A percentile compares a stretch with the other conserved stretches of the same genome.
phyloP scores from a whole-genome alignment of 148 eudicot species.

The Fagopyrum homotropicum region DNA sequence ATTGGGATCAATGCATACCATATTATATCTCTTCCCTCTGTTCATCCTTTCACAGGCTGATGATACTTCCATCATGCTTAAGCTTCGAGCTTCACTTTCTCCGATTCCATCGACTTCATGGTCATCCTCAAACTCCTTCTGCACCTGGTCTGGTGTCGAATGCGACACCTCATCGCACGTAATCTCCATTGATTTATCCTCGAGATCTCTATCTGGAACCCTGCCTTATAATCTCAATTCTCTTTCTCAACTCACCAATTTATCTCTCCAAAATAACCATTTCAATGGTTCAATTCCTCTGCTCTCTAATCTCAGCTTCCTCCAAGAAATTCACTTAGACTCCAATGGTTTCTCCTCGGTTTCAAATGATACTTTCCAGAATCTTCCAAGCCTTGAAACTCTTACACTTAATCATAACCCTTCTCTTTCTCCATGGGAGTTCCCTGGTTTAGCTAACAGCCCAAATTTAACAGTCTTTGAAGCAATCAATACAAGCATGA shows the following conservation, averaged over 20 bases:
- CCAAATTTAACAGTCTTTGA: slow-evolving; percentile 17
- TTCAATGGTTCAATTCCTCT: slow-evolving; percentile 50
- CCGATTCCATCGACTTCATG: slow-evolving; percentile 36
- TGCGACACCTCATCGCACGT: slow-evolving; percentile 39
- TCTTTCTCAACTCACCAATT: slow-evolving; percentile 39
- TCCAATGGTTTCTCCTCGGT: slow-evolving; percentile 42
- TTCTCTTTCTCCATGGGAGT: slow-evolving; percentile 32
- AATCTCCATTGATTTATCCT: slow-evolving; percentile 37
- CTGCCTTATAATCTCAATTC: slow-evolving; percentile 40
- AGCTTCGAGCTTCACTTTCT: slow-evolving; percentile 25
- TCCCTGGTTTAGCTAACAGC: slow-evolving; percentile 33
- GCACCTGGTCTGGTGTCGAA: slow-evolving; percentile 47
- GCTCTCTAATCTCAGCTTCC: slow-evolving; percentile 31
- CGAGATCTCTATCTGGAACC: slow-evolving; percentile 30
- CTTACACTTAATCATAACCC: slow-evolving; percentile 33
- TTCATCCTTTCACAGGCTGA: slow-evolving; percentile 22
- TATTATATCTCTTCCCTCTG: neutral
- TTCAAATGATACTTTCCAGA: slow-evolving; percentile 26
- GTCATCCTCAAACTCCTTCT: slow-evolving; percentile 27
- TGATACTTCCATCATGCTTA: slow-evolving; percentile 37
- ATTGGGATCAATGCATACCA: neutral
- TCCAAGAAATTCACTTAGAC: slow-evolving; percentile 32
- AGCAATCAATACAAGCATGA: slow-evolving; percentile 29
- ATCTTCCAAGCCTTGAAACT: slow-evolving; percentile 27
- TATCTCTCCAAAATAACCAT: slow-evolving; percentile 39